Conservation (phyloP, 192 early-diverging fungal genomes). For the Phycomyces nitens region DNA sequence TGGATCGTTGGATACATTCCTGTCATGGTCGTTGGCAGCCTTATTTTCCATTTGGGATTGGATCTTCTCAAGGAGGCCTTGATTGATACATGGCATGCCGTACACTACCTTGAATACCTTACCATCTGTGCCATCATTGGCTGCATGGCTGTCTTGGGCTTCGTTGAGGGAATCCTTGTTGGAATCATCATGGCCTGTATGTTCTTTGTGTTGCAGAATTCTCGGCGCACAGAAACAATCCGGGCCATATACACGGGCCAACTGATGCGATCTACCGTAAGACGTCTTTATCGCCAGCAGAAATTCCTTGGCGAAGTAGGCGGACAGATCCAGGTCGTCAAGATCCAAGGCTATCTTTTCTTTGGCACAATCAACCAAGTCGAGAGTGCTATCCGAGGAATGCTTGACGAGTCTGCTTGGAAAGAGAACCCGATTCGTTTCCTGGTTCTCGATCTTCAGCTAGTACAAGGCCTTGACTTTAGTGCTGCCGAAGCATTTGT, state of each 20-base stretch:
- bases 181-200: constrained; percentile 92
- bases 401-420: constrained; percentile 64
- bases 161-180: constrained; percentile 93
- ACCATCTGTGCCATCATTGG: constrained; percentile 84
- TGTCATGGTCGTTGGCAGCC: constrained; percentile 87
- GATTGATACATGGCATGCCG: constrained; percentile 79
- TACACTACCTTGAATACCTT: constrained; percentile 84
- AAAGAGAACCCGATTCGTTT: constrained; percentile 73
- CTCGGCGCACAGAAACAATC: constrained; percentile 55
- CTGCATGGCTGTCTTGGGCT: constrained; percentile 89
- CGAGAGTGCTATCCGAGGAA: constrained; percentile 63
- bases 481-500: constrained; percentile 88
- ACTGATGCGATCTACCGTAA: constrained; percentile 79
- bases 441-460: constrained; percentile 82
- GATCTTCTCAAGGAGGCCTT: constrained; percentile 92
- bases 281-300: constrained; percentile 85
- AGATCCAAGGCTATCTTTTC: constrained; percentile 94
- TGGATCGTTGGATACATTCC: constrained; percentile 91
- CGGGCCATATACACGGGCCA: constrained; percentile 65
- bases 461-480: constrained; percentile 87
- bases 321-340: constrained; percentile 82
- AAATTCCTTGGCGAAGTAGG: constrained; percentile 80
- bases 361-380: constrained; percentile 92
- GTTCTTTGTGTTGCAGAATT: constrained; percentile 87
- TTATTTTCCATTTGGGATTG: constrained; percentile 95